A percentile compares a stretch with the other conserved stretches of the same genome.
Evolutionary conservation across 1,139 yeast genomes (phyloP).

Genomic region (Protomyces macrosporus): DNA sequence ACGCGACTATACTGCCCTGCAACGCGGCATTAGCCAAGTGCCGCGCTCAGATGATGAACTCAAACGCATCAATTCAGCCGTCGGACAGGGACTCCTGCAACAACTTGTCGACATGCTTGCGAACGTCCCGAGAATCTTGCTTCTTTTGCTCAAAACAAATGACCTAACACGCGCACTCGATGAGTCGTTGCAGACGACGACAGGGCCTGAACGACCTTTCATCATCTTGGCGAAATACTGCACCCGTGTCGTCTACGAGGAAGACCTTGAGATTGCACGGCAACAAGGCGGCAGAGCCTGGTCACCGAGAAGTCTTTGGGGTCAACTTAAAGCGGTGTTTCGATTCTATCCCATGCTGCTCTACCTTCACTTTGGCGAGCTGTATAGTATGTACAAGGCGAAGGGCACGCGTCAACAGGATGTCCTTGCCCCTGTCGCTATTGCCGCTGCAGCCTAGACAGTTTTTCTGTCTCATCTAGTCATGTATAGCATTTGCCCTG

Average conservation of each 20-base stretch:
- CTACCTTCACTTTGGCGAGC: slow-evolving; percentile 12
- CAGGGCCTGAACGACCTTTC: slow-evolving; percentile 85
- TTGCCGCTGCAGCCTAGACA: neutral
- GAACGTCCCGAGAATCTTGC: slow-evolving; percentile 74
- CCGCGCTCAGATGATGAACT: slow-evolving; percentile 56
- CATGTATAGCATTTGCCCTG: too few species aligned
- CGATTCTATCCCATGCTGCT: slow-evolving; percentile 14
- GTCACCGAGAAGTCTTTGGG: neutral
- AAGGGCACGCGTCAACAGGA: neutral
- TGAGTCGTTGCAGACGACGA: slow-evolving; percentile 71
- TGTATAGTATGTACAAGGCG: neutral
- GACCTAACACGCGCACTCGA: slow-evolving; percentile 87
- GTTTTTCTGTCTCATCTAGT: too few species aligned
- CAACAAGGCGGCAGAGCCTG: neutral
- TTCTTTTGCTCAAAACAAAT: slow-evolving; percentile 84
- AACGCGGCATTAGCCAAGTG: slow-evolving; percentile 37
- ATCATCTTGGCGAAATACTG: slow-evolving; percentile 86
- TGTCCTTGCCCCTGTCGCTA: neutral
- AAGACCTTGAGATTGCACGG: slow-evolving; percentile 36
- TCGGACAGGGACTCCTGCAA: slow-evolving; percentile 60
- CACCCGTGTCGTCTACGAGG: slow-evolving; percentile 70
- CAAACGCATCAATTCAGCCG: slow-evolving; percentile 56
- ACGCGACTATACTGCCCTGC: slow-evolving; percentile 59
- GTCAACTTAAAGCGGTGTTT: slow-evolving; percentile 10
- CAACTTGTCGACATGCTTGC: slow-evolving; percentile 77